Evolutionary conservation across 352 stramenopile genomes (phyloP), one percentile per base, ranked within the genome.

Genomic region (Phytophthora sp.): DNA sequence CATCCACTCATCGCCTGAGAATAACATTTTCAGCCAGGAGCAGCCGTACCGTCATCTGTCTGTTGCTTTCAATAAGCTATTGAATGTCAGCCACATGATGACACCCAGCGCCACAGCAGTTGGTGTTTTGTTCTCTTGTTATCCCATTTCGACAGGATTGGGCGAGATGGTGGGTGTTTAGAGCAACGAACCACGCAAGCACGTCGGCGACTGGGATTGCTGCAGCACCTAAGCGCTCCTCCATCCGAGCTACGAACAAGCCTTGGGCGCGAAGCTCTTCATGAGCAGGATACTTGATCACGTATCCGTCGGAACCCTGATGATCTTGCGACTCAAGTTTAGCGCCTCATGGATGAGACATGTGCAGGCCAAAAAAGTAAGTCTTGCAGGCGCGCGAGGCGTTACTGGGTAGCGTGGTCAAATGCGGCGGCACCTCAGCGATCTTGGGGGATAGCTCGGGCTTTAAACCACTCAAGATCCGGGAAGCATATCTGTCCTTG

Each of bases 301-400:
- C 36, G 29, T 66, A 63, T 42, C 33, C 1, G 52, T 72, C 3
- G 63, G 52, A 4, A 67, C 56, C 12, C 41, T 47, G 8, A 59
- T 38, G 6, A 63, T 29, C 20, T 63, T 67, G 49, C 23, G 21
- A 54, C 63, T 63, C 2, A 66, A 31, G 4, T 71, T 66, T 3
- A 71, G 27, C 3, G 45, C 21, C 46, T 58, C 0, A 70, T 36
- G n/a, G n/a, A n/a, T n/a, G n/a, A n/a, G n/a, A 1, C 54, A 47
- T 13, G 27, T 55, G 15, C 56, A 66, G 7, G 41, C 33, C 7
- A n/a, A 66, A 66, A 18, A 71, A n/a, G 9, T n/a, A n/a, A n/a
- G 38, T 20, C 2, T 38, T 57, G 33, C 42, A 71, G 18, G 7
- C 29, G 39, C 4, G 1, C n/a, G 1, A 71, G 27, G 0, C 24